These are phyloP conservation scores for Fusarium clavum DNA, from an alignment of 2,329 filamentous ascomycete genomes.

Conservation along the genomic window DNA sequence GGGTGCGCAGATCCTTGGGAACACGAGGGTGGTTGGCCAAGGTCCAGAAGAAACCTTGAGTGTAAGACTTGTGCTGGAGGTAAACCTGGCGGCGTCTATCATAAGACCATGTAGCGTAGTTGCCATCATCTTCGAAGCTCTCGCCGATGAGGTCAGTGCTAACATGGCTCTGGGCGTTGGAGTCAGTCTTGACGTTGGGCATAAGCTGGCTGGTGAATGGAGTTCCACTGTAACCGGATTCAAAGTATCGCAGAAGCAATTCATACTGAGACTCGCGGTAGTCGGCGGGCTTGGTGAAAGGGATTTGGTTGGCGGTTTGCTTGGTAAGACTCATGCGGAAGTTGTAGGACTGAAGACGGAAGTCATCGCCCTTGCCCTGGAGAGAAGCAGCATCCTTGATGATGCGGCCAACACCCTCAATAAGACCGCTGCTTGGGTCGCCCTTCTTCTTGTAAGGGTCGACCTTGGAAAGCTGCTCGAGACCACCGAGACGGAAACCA, in stretches of 20 bases:
- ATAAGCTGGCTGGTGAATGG: conserved; percentile 36
- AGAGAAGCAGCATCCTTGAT: conserved; percentile 10
- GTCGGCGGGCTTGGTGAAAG: conserved; percentile 33
- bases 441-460: conserved; percentile 32
- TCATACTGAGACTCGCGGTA: conserved; percentile 34
- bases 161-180: conserved; percentile 31
- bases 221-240: conserved; percentile 27
- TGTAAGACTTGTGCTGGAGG: conserved; percentile 24
- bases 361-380: conserved; percentile 15
- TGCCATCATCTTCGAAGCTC: conserved; percentile 22
- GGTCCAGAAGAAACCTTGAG: conserved; percentile 35
- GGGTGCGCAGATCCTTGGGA: conserved; percentile 4
- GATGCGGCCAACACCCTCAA: conserved; percentile 25
- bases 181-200: conserved; percentile 37
- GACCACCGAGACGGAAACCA: conserved; percentile 15
- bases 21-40: conserved; percentile 31
- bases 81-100: conserved; percentile 13
- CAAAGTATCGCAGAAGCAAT: conserved; percentile 34
- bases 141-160: conserved; percentile 37
- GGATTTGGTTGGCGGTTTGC: conserved; percentile 9
- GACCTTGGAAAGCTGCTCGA: conserved; percentile 17
- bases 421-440: conserved; percentile 16
- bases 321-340: conserved; percentile 33
- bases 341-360: conserved; percentile 38
- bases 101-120: conserved; percentile 35